Evolutionary conservation across 2,329 filamentous ascomycete species (phyloP), one percentile per base, ranked within the genome.

Genomic region (Gliomastix tumulicola): DNA sequence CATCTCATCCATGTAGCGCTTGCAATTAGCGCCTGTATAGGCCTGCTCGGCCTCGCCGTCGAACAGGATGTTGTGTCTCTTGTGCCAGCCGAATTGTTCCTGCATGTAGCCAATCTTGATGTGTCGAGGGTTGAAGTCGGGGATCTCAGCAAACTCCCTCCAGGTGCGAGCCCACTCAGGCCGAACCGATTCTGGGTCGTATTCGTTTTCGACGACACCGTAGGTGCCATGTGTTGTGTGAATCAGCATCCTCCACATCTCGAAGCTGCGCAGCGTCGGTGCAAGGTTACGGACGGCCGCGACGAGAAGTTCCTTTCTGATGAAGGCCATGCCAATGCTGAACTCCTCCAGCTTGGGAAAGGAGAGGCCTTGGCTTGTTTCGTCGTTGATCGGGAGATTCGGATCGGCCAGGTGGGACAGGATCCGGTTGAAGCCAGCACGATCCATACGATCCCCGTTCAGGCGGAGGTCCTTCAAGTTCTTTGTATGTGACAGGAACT

Each of bases 401-500:
- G 8, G 30, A 11, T 37, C 34, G 5, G 48, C 54, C 9, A 70
- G 49, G 66, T 57, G 74, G 11, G 45, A 20, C 4, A 74, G 38
- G 10, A 74, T 44, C 2, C 50, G 44, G 0, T 50, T 43, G 3
- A 49, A 37, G 4, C 46, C 37, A 5, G 38, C 15, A 5, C 37
- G 15, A 0, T 39, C 17, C 7, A 21, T 34, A 13, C 43, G 34
- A 1, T 39, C 34, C 15, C 45, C 44, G 44, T 79, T 79, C 30
- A 79, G 48, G 4, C 76, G 65, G 6, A 81, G 56, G 44, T 74
- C 67, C 21, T 61, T 60, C 6, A 81, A 41, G 15, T 69, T 68
- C 4, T 53, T 41, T 2, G 61, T 50, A 20, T 51, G 51, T 2
- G 49, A 47, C 6, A 76, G 50, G 34, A 74, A 72, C 13, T 43